Base-by-base conservation (phyloP, 73 alveolate species). In the Uronychia setigera region DNA sequence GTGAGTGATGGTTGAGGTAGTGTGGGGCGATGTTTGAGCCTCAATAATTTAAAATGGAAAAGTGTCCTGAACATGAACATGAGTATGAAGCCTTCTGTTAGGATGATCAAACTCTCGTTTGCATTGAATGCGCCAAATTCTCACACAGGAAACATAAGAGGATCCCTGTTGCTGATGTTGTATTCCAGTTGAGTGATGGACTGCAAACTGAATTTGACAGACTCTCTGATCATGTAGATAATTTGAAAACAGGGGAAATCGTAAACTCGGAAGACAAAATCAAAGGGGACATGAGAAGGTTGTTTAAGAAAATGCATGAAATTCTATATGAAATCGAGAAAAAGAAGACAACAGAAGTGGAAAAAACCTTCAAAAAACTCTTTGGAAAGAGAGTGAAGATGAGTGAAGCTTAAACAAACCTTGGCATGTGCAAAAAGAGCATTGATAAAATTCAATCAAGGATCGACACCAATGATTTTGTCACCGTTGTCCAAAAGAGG, bases 271-370 rank as follows among this genome's bases (percentile, higher is more conserved):
- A n/a, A n/a, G n/a, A n/a, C n/a, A n/a, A n/a, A n/a, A n/a, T n/a
- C n/a, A n/a, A n/a, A n/a, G n/a, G n/a, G n/a, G n/a, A n/a, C n/a
- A n/a, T 88, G 31, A 58, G 95, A 60, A 76, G 79, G 31, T 79
- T 82, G 60, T 89, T 89, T 57, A 89, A 89, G 80, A 32, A 81
- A 33, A 35, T 84, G 46, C 95, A 89, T 84, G 92, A 84, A 79
- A 67, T 84, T 74, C 92, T 89, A 9, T 89, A 89, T 58, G 89
- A 88, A 58, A 31, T 88, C n/a, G 94, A 89, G 78, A 60, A 80
- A 31, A 84, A 76, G 57, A 89, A 89, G 33, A 84, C 82, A 29
- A 46, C 30, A 0, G 88, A 78, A 59, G 35, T 86, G 0, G 88
- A 80, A 27, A 83, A 86, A 19, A 26, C 76, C 19, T 59, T 87